These are phyloP conservation scores for Talaromyces sp. DNA, from an alignment of 2,329 filamentous ascomycete genomes.

Conservation along the genomic window DNA sequence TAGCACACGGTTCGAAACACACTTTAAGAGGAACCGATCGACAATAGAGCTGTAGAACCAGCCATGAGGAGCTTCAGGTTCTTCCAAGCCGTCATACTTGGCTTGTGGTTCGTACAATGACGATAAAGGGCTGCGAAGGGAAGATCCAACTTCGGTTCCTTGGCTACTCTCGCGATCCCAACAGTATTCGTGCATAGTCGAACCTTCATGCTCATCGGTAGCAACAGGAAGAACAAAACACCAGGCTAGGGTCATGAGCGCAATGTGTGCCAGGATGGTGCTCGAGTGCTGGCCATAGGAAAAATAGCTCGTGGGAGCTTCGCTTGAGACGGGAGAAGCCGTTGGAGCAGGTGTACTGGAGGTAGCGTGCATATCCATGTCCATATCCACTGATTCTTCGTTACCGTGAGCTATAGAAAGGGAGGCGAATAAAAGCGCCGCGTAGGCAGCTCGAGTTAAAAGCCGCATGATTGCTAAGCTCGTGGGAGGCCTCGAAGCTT, in stretches of 20 bases:
- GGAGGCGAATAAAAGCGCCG: constrained; percentile 21
- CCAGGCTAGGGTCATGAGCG: constrained; percentile 66
- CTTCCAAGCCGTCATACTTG: constrained; percentile 9
- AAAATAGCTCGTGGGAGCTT: constrained; percentile 34
- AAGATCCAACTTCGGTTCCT: constrained; percentile 57
- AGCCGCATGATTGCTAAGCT: too few species aligned
- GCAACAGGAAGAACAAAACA: constrained; percentile 63
- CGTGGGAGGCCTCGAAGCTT: too few species aligned
- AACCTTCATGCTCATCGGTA: constrained; percentile 47
- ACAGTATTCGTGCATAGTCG: constrained; percentile 43
- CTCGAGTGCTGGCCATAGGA: constrained; percentile 34
- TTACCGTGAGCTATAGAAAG: constrained; percentile 16
- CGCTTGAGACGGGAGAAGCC: too few species aligned
- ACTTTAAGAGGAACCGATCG: constrained; percentile 49
- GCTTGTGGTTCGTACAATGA: too few species aligned
- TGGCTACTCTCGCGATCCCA: constrained; percentile 69
- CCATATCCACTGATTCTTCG: constrained; percentile 23
- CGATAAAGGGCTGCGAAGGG: constrained; percentile 8
- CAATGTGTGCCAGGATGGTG: constrained; percentile 63
- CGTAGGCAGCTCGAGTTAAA: constrained; percentile 2
- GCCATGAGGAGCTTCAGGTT: constrained; percentile 33
- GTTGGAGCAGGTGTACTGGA: too few species aligned
- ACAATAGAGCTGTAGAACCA: constrained; percentile 45
- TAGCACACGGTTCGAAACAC: constrained; percentile 54
- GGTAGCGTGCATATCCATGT: constrained; percentile 16